phyloP scores from a whole-genome alignment of 2,329 filamentous ascomycete genomes.

The Myriosclerotinia curreyana region DNA sequence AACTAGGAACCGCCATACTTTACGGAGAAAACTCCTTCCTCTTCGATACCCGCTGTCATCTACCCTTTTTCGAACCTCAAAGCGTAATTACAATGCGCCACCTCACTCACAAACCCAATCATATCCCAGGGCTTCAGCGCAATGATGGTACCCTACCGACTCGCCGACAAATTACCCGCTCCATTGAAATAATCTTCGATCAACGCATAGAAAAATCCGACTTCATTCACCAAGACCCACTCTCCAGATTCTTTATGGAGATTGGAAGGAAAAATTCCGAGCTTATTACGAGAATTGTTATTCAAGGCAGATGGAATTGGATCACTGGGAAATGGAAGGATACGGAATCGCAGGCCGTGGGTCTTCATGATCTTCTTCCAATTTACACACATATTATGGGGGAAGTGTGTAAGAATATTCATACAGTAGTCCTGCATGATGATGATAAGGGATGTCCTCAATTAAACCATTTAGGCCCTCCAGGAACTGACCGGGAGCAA shows the following conservation, averaged over 20 bases:
- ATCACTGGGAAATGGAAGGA: not conserved
- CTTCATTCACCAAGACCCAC: not conserved
- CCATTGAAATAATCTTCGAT: not conserved
- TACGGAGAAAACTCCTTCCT: not conserved
- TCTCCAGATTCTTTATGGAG: not conserved
- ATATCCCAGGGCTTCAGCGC: not conserved
- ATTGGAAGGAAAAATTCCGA: not conserved
- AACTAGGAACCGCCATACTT: not conserved
- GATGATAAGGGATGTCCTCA: not conserved
- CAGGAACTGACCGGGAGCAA: not conserved
- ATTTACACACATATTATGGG: not conserved
- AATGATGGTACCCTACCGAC: not conserved
- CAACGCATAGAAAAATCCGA: not conserved
- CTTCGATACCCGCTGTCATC: not conserved
- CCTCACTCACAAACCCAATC: not conserved
- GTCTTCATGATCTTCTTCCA: slow-evolving; percentile 7
- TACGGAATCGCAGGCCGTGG: not conserved
- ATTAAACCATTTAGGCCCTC: not conserved
- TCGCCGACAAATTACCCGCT: not conserved
- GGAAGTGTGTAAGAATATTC: not conserved
- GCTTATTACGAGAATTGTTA: not conserved
- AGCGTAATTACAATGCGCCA: not conserved
- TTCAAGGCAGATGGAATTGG: not conserved
- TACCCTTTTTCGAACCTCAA: not conserved
- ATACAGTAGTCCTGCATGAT: not conserved